A percentile compares a stretch with the other conserved stretches of the same genome.
phyloP scores from a whole-genome alignment of 768 basidiomycete species.

The Suillus subalutaceus region DNA sequence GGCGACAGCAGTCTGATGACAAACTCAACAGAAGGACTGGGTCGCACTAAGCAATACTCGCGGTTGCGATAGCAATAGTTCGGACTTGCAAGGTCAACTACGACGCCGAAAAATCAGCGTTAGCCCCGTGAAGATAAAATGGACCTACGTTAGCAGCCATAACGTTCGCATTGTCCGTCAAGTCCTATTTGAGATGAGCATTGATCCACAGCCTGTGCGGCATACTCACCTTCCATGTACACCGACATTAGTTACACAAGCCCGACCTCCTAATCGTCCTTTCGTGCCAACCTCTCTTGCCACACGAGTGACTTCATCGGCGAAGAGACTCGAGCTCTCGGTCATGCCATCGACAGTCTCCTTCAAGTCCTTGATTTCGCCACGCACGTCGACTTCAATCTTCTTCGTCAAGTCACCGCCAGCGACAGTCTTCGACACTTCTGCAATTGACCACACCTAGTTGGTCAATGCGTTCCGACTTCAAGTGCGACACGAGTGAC shows the following conservation, averaged over 20 bases:
- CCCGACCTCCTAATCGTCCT: conserved; percentile 92
- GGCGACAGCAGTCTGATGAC: conserved; percentile 80
- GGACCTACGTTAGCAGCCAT: conserved; percentile 87
- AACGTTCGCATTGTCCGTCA: conserved; percentile 94
- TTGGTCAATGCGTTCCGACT: no score
- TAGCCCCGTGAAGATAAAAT: not conserved
- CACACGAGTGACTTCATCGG: conserved; percentile 82
- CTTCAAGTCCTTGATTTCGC: no score
- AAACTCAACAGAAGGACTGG: not conserved
- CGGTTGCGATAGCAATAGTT: conserved; percentile 90
- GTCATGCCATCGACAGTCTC: conserved; percentile 98
- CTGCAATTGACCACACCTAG: no score
- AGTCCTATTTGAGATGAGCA: conserved; percentile 46
- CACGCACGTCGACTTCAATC: no score
- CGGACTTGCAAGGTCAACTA: conserved; percentile 92
- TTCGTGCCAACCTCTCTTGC: conserved; percentile 98
- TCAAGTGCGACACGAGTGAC: conserved; percentile 84
- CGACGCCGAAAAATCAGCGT: conserved; percentile 1
- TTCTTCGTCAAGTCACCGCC: no score
- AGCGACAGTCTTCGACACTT: no score
- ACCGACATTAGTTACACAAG: conserved; percentile 89
- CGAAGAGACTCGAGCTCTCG: conserved; percentile 80
- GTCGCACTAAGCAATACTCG: conserved; percentile 37
- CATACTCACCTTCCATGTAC: conserved; percentile 82
- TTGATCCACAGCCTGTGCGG: not conserved